Evolutionary conservation across 805 yeast species (phyloP), one percentile per base, ranked within the genome.

Genomic region (Cephaloascus albidus): DNA sequence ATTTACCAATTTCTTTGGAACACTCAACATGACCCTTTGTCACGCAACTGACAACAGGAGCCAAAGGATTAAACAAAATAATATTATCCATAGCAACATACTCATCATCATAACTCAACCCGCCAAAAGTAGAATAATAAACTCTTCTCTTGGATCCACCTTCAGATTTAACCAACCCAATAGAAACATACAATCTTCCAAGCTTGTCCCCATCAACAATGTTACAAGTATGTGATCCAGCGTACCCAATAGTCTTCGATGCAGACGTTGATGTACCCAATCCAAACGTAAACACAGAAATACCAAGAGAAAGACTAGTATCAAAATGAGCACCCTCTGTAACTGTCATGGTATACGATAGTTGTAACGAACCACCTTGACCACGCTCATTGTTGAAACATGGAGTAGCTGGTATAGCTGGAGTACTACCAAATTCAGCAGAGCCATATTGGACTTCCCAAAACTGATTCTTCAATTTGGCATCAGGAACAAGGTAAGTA

Each of bases 371-470:
- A 8, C 28, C 28, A 23, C 10, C 12, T 23, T 23, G 28, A 23
- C 12, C 12, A 23, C 28, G 10, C 6, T 8, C 28, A 12, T 23
- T 23, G 6, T 6, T 12, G 28, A 23, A 6, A 12, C 28, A 23
- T 23, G 10, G 10, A 23, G 10, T 12, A 23, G 12, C 12, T 23
- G 28, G 28, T 23, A 23, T 23, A 23, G 12, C 41, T 28, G 43
- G 50, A n/a, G 34, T 50, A 33, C 40, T 47, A 2, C 37, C 52
- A 23, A 45, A 53, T 4, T 44, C 55, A 20, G 49, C 67, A 35
- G 53, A 53, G 16, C 47, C 57, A 6, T 50, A 62, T 5, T 47
- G 54, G 10, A 45, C 52, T 6, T 48, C 53, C 28, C 28, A 23
- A 12, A 23, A 23, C 12, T 23, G 28, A 23, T 23, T 12, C 12